These are phyloP conservation scores for Ormosia emarginata DNA, from an alignment of 306 rosid genomes.

Conservation along the genomic window DNA sequence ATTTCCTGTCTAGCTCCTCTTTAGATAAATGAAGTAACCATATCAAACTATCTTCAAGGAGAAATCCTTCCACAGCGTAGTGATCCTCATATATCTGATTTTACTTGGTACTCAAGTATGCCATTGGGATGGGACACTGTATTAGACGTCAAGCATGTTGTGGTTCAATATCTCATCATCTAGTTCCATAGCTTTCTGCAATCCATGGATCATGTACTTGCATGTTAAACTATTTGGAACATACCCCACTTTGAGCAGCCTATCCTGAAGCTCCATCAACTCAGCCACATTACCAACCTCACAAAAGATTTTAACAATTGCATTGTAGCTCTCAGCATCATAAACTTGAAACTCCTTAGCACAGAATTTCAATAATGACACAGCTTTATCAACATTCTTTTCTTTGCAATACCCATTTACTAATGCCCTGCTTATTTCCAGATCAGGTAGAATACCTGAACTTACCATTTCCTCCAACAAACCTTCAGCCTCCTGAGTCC, in stretches of 20 bases:
- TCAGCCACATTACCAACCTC: conserved; percentile 54
- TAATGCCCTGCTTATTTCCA: conserved; percentile 48
- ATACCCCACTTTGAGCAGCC: conserved; percentile 62
- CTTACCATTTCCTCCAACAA: conserved; percentile 64
- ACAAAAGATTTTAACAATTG: conserved; percentile 42
- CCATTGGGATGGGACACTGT: neutral
- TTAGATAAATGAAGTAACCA: neutral
- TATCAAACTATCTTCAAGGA: neutral
- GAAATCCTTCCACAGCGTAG: neutral
- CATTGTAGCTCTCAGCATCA: conserved; percentile 73
- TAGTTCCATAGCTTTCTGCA: conserved; percentile 46
- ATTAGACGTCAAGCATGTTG: conserved; percentile 3
- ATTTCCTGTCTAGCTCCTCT: neutral
- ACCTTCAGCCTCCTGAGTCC: conserved; percentile 53
- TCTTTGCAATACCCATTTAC: conserved; percentile 64
- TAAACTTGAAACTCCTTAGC: conserved; percentile 59
- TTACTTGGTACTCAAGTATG: neutral
- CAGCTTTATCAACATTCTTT: conserved; percentile 54
- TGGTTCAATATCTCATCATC: conserved; percentile 2
- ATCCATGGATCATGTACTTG: conserved; percentile 56
- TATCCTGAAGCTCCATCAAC: conserved; percentile 73
- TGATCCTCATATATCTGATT: neutral
- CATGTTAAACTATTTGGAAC: conserved; percentile 69
- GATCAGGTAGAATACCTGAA: conserved; percentile 54
- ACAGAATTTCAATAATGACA: conserved; percentile 49